A percentile compares a stretch with the other conserved stretches of the same genome.
Conservation (phyloP, 2,329 filamentous ascomycete species). For the Beauveria caledonica region DNA sequence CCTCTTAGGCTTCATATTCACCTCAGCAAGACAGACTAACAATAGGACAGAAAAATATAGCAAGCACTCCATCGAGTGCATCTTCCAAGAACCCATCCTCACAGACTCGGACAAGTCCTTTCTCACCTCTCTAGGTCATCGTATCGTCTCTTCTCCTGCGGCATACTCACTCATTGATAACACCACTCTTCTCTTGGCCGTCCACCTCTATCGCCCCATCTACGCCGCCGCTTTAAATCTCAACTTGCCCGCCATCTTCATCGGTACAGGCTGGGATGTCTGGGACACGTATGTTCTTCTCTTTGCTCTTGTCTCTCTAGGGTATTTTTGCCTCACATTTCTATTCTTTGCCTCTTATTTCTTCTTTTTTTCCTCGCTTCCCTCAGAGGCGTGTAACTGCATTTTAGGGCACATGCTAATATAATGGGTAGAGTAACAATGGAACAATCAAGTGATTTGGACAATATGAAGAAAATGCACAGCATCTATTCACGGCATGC, state of each 20-base stretch:
- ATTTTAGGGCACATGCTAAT: neutral
- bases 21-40: neutral
- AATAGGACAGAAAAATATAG: neutral
- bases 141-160: constrained; percentile 40
- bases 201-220: constrained; percentile 49
- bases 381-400: neutral
- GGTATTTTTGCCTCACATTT: neutral
- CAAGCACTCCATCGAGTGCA: constrained; percentile 28
- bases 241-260: constrained; percentile 42
- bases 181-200: constrained; percentile 49
- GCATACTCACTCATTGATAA: constrained; percentile 43
- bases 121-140: constrained; percentile 46
- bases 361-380: neutral
- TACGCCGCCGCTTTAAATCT: constrained; percentile 43
- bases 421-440: neutral
- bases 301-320: neutral
- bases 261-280: constrained; percentile 46
- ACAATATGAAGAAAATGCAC: constrained; percentile 26
- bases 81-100: constrained; percentile 49
- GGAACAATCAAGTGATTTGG: constrained; percentile 18
- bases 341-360: neutral
- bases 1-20: neutral
- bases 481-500: constrained; percentile 20
- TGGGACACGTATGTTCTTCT: constrained; percentile 39
- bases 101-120: constrained; percentile 41